Conservation (phyloP, 805 yeast species). For the Sungouiozyma ichnusensis region DNA sequence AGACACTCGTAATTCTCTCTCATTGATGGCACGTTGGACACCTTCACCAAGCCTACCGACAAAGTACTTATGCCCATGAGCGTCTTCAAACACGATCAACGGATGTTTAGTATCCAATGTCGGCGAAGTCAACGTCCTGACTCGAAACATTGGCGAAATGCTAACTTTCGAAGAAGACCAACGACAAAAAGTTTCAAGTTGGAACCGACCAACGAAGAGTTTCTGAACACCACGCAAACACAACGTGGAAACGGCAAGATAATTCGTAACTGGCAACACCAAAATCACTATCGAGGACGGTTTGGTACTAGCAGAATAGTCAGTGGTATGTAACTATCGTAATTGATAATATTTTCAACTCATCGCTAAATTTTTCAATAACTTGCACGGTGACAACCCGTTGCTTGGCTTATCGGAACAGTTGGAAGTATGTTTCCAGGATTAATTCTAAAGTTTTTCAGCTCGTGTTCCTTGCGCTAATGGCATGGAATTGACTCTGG, state of each 20-base stretch:
- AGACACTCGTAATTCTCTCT: slow-evolving; percentile 45
- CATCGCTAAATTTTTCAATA: neutral
- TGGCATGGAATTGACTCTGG: neutral
- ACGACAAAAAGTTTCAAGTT: neutral
- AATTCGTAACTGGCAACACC: neutral
- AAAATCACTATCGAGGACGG: neutral
- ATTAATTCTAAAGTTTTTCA: too few species aligned
- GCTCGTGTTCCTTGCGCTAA: too few species aligned
- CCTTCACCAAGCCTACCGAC: slow-evolving; percentile 85
- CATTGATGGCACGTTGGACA: slow-evolving; percentile 62
- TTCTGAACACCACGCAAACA: neutral
- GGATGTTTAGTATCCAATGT: slow-evolving; percentile 54
- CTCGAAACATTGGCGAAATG: slow-evolving; percentile 33
- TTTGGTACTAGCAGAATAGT: too few species aligned
- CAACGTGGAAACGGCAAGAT: neutral
- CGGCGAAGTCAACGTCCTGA: slow-evolving; percentile 48
- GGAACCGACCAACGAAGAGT: neutral
- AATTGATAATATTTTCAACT: neutral
- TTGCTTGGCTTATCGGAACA: too few species aligned
- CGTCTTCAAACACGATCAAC: slow-evolving; percentile 36
- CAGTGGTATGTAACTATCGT: neutral
- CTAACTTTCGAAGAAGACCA: neutral
- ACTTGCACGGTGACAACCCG: too few species aligned
- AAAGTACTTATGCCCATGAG: slow-evolving; percentile 37
- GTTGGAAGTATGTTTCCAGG: too few species aligned